Evolutionary conservation across 352 stramenopile genomes (phyloP).

Genomic region (Phytophthora ohioensis): DNA sequence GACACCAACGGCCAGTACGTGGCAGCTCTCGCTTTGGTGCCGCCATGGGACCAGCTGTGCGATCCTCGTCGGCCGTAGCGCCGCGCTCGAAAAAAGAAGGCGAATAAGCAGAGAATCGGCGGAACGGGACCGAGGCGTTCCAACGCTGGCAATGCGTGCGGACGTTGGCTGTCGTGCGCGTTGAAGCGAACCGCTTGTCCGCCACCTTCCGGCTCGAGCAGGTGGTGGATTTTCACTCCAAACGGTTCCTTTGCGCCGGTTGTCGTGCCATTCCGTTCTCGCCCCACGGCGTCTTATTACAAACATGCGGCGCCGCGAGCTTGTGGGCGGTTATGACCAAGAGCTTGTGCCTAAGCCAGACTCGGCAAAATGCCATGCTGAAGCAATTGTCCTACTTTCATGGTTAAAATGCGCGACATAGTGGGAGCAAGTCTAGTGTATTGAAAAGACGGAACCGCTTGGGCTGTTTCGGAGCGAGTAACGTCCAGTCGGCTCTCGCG

Average conservation of each 20-base stretch:
- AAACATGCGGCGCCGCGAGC: conserved; percentile 27
- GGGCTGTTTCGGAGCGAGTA: conserved; percentile 26
- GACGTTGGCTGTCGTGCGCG: conserved; percentile 18
- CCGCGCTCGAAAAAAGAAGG: conserved; percentile 37
- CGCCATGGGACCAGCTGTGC: conserved; percentile 25
- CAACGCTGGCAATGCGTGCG: conserved; percentile 27
- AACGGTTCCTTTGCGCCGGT: conserved; percentile 4
- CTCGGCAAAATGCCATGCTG: conserved; percentile 8
- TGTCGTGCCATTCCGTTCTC: conserved; percentile 20
- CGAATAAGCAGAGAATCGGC: conserved; percentile 27
- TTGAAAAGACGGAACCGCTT: conserved; percentile 19
- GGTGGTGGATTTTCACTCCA: conserved; percentile 30
- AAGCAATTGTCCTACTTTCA: conserved; percentile 20
- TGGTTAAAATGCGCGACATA: conserved; percentile 11
- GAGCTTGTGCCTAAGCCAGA: neutral
- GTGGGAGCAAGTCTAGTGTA: conserved; percentile 6
- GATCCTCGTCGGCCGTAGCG: conserved; percentile 13
- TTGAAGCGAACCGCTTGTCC: conserved; percentile 17
- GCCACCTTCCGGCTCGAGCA: conserved; percentile 13
- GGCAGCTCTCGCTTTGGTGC: conserved; percentile 20
- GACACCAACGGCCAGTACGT: conserved; percentile 24
- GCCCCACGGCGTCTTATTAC: conserved; percentile 30
- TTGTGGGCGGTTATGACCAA: conserved; percentile 29
- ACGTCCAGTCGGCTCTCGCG: conserved; percentile 38
- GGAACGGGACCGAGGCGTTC: conserved; percentile 35